A percentile compares a stretch with the other conserved stretches of the same genome.
Evolutionary conservation across 176 grass and related monocot species (phyloP).

Genomic region (Aegilops tauschii): DNA sequence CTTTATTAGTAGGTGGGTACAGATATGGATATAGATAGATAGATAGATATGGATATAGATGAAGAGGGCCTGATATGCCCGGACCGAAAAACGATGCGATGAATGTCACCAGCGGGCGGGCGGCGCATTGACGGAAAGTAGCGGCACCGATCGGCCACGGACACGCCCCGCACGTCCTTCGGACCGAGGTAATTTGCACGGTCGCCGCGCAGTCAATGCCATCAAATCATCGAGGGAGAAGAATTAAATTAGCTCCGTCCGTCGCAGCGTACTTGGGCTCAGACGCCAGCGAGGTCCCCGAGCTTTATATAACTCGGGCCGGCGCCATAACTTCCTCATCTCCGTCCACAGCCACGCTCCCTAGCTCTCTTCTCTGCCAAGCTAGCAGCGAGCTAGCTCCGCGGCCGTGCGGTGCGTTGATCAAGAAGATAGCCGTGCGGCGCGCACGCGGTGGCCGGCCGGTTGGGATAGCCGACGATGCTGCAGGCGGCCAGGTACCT

Average conservation of each 20-base stretch:
- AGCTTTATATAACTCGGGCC: conserved; percentile 57
- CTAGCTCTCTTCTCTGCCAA: background rate
- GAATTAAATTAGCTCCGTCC: conserved; percentile 1
- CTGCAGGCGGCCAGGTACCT: conserved; percentile 69
- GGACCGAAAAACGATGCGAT: no score
- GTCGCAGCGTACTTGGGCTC: background rate
- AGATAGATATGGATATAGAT: no score
- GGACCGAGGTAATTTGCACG: background rate
- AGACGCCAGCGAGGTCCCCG: background rate
- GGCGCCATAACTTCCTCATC: conserved; percentile 24
- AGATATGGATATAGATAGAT: no score
- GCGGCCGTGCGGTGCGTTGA: no score
- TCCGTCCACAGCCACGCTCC: background rate
- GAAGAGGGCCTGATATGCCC: no score
- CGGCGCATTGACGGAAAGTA: background rate
- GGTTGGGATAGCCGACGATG: conserved; percentile 26
- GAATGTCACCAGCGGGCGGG: background rate
- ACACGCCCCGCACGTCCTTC: background rate
- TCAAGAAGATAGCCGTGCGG: no score
- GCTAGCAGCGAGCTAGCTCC: background rate
- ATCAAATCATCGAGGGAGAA: background rate
- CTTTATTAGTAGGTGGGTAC: no score
- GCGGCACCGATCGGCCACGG: background rate
- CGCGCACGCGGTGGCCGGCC: background rate
- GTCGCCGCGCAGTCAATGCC: background rate